These are phyloP conservation scores for Monosiga brevicollis DNA, from an alignment of 78 protist species.

Conservation along the genomic window DNA sequence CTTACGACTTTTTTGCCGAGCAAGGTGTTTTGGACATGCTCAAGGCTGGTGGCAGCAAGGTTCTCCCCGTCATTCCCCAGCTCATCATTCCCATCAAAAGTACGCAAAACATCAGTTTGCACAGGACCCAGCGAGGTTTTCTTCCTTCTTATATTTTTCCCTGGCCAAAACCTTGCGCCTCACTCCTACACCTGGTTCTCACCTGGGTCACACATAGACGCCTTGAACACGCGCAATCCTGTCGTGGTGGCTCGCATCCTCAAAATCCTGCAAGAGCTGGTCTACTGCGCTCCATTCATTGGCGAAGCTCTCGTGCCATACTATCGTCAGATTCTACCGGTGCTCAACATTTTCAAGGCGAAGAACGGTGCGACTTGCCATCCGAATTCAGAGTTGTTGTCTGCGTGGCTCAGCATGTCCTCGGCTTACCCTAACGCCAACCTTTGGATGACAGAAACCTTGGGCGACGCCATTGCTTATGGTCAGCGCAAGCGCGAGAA, in stretches of 20 bases:
- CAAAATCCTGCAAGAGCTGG: conserved; percentile 75
- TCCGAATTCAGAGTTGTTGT: not conserved
- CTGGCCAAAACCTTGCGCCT: too few relatives aligned
- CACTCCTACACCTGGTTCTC: too few relatives aligned
- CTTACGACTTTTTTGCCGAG: conserved; percentile 73
- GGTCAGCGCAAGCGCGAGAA: conserved; percentile 58
- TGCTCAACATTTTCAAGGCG: conserved; percentile 74
- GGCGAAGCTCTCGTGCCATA: conserved; percentile 85
- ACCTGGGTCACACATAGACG: too few relatives aligned
- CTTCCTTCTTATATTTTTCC: too few relatives aligned
- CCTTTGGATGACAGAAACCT: too few relatives aligned
- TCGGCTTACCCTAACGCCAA: not conserved
- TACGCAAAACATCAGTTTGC: not conserved
- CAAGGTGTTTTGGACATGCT: conserved; percentile 70
- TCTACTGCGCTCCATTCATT: conserved; percentile 55
- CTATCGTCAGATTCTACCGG: conserved; percentile 87
- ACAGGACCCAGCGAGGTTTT: not conserved
- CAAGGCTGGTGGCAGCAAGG: conserved; percentile 59
- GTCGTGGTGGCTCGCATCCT: conserved; percentile 62
- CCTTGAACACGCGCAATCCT: conserved; percentile 83
- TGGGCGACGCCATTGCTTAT: conserved; percentile 81
- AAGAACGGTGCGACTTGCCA: conserved; percentile 23
- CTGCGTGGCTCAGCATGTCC: not conserved
- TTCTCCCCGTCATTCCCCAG: conserved; percentile 83
- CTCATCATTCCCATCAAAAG: conserved; percentile 85